Evolutionary conservation across 148 eudicot species (phyloP).

Genomic region (Arctostaphylos glauca): DNA sequence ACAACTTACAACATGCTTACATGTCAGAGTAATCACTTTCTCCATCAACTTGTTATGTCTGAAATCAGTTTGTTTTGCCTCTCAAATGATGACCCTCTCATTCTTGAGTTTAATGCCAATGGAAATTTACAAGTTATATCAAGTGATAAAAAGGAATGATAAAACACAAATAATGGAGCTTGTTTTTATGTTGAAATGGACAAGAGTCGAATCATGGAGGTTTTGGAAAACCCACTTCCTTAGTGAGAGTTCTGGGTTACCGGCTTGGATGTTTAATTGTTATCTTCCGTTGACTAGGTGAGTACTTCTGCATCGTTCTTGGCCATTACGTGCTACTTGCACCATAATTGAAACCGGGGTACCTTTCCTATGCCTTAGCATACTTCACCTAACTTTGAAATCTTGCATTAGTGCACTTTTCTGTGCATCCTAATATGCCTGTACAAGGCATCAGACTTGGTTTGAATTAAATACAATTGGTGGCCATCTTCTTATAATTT

Average conservation of each 20-base stretch:
- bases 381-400: background rate
- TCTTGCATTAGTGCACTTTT: background rate
- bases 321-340: no score
- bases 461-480: background rate
- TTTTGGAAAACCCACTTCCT: no score
- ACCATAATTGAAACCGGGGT: background rate
- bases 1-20: background rate
- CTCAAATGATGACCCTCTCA: background rate
- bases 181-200: background rate
- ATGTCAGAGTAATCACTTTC: background rate
- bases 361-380: background rate
- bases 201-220: no score
- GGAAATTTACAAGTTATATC: background rate
- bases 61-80: background rate
- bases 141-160: background rate
- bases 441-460: slow-evolving; percentile 1
- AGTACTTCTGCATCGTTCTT: background rate
- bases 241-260: no score
- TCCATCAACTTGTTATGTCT: background rate
- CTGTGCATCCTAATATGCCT: background rate
- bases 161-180: background rate
- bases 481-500: background rate
- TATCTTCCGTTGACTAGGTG: background rate
- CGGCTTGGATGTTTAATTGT: no score
- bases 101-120: background rate